These are phyloP conservation scores for Taiozyma sp. DNA, from an alignment of 1,139 yeast genomes.

Conservation along the genomic window DNA sequence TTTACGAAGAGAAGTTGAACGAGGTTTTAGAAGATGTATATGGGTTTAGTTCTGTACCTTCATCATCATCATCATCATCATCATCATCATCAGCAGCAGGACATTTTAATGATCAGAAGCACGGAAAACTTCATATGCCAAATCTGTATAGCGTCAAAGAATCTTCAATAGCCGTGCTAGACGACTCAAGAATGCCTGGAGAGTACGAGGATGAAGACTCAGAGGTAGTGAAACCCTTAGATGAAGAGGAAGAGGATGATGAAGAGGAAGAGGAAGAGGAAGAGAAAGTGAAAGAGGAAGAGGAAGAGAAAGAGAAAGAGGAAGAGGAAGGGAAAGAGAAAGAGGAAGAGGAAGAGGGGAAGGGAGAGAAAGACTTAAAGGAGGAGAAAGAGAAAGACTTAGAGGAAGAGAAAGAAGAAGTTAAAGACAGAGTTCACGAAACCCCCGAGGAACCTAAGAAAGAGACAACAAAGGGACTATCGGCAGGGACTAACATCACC, in stretches of 20 bases:
- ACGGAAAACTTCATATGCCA: neutral
- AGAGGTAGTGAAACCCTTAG: too few relatives aligned
- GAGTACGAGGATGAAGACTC: too few relatives aligned
- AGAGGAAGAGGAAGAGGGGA: too few relatives aligned
- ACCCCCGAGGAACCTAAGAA: neutral
- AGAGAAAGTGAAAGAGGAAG: too few relatives aligned
- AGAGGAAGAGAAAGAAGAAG: neutral
- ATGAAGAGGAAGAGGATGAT: too few relatives aligned
- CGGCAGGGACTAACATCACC: neutral
- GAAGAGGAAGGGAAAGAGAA: too few relatives aligned
- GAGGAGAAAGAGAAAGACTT: neutral
- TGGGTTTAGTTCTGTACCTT: neutral
- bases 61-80: neutral
- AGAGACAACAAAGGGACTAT: neutral
- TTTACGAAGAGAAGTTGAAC: neutral
- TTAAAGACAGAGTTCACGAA: neutral
- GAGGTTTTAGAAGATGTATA: neutral
- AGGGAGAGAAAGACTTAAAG: too few relatives aligned
- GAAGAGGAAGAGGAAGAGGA: too few relatives aligned
- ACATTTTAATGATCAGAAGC: neutral
- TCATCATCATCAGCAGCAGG: neutral
- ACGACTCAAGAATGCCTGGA: neutral
- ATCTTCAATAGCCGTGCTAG: neutral
- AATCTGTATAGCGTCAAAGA: neutral
- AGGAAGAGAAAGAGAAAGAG: too few relatives aligned